Base-by-base conservation (phyloP, 1,284 basidiomycete species). In the Tranzscheliella williamsii region DNA sequence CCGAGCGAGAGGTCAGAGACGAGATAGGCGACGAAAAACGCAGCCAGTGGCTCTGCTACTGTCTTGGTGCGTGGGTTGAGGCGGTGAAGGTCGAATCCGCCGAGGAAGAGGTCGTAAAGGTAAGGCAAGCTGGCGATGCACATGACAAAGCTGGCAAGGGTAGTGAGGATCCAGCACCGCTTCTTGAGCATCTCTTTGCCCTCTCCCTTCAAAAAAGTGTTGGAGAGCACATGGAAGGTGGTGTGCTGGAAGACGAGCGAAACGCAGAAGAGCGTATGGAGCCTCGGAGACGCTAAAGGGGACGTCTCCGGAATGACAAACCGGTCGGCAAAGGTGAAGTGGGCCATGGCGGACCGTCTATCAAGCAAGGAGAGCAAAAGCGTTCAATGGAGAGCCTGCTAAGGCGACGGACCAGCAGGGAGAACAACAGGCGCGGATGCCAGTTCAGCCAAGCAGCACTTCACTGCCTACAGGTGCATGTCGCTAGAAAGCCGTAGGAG, bases 101-200 rank as follows among this genome's bases (percentile, higher is more conserved):
- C 42, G 18, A 43, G 27, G 39, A 73, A 21, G 15, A 77, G 50
- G 16, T 77, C 73, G 32, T 38, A 57, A 22, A 74, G 61, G 26
- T 58, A 76, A 8, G 73, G 75, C 22, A 72, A 33, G 20, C 70
- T 70, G 27, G 61, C 62, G 5, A 56, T 15, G 17, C 68, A 72
- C 57, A 73, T 68, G 31, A 71, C 67, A 30, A 69, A 49, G 30
- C 61, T 72, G 43, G 65, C 54, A 12, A 77, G 29, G 22, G 72
- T 77, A 18, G 75, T 77, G 40, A 77, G 62, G 44, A 77, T 76
- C 75, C 75, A 77, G 27, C 67, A 70, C 17, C 73, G 67, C 37
- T 71, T 68, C 45, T 72, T 74, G 50, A 62, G 60, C 52, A 67
- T 57, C 7, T 68, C 65, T 16, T 61, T 53, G 42, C 32, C 51